These are phyloP conservation scores for Lachnellula suecica DNA, from an alignment of 2,329 filamentous ascomycete genomes.

Conservation along the genomic window DNA sequence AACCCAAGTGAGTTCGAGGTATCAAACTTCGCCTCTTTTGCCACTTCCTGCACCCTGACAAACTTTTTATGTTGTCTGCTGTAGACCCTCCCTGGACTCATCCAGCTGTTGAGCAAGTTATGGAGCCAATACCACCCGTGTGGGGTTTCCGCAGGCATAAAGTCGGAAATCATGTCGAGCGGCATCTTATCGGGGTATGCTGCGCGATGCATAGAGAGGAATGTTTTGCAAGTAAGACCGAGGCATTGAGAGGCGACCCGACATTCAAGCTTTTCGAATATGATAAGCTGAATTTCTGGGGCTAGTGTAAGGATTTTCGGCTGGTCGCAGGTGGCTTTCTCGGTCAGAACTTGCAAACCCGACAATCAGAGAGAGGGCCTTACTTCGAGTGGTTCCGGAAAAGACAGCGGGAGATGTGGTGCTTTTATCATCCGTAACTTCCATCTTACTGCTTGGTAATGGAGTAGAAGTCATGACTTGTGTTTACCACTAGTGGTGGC, in stretches of 20 bases:
- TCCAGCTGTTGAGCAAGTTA: not conserved
- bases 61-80: too few relatives aligned
- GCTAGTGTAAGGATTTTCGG: not conserved
- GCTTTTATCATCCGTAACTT: too few relatives aligned
- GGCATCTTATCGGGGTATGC: constrained; percentile 55
- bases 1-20: too few relatives aligned
- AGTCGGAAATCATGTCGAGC: constrained; percentile 34
- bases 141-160: too few relatives aligned
- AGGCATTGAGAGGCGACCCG: not conserved
- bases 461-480: too few relatives aligned
- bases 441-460: too few relatives aligned
- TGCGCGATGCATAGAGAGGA: constrained; percentile 8
- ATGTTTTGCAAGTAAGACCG: not conserved
- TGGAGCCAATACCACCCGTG: not conserved
- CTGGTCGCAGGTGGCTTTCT: not conserved
- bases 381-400: not conserved
- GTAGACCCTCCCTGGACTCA: not conserved
- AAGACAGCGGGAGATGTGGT: too few relatives aligned
- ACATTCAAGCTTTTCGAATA: not conserved
- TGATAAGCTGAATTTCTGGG: not conserved
- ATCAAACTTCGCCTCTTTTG: too few relatives aligned
- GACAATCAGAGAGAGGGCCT: not conserved
- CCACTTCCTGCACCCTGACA: too few relatives aligned
- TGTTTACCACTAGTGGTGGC: too few relatives aligned
- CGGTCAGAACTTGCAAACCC: not conserved